Evolutionary conservation across 352 stramenopile species (phyloP), one percentile per base, ranked within the genome.

Genomic region (Phytophthora pini): DNA sequence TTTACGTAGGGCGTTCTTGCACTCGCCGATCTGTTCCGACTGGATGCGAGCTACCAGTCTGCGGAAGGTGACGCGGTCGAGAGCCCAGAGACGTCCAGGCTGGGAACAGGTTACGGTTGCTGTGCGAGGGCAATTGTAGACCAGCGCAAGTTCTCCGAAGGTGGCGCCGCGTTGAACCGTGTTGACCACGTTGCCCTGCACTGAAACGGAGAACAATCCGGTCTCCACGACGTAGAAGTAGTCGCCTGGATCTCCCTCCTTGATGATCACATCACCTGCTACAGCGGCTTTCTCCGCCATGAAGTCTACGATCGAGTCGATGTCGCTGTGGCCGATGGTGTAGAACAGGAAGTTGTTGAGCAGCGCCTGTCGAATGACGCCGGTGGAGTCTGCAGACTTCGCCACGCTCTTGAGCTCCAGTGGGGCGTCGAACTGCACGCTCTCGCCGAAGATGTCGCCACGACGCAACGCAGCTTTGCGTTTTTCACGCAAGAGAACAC

Each of bases 41-140:
- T 90, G 77, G 44, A 86, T 93, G 24, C 80, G 88, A 36, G 93
- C 89, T 27, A 98, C 83, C 31, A 97, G 80, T 40, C 81, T 79
- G 2, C 86, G 73, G 65, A 98, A 98, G 1, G 93, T 92, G 31
- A 89, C 67, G 54, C 93, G 82, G 59, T 97, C 88, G 1, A 98
- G 80, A 5, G 87, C 81, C 88, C 90, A 98, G 24, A 98, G 66
- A 56, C 76, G 73, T 36, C 77, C 80, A 29, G 74, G 41, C 10
- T 82, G 60, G 1, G 65, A 70, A 27, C 79, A 84, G 9, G 69
- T 76, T 8, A 96, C 91, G 72, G 87, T 98, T 2, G 95, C 97
- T 24, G 95, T 94, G 32, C 97, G 80, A n/a, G 96, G 97, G 48
- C 90, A 91, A 70, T 98, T 98, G 78, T 99, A 99, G 62, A 99